phyloP scores from a whole-genome alignment of 805 yeast species.

The Metschnikowia hibisci region DNA sequence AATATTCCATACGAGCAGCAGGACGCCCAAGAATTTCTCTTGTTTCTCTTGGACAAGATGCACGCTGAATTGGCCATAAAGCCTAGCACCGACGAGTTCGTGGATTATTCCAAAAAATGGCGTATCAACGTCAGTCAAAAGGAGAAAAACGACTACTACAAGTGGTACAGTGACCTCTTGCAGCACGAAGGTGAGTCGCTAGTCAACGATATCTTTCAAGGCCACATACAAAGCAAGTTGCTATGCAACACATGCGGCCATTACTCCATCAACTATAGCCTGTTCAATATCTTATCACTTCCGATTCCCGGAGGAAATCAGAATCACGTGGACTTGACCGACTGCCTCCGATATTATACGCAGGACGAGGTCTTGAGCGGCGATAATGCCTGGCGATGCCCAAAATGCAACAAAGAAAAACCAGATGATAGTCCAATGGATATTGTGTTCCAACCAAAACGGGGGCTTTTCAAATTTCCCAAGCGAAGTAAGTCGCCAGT shows the following conservation, averaged over 20 bases:
- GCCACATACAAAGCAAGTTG: conserved; percentile 64
- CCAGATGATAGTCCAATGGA: conserved; percentile 14
- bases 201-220: conserved; percentile 63
- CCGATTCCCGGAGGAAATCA: conserved; percentile 44
- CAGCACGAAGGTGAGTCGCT: conserved; percentile 63
- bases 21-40: conserved; percentile 73
- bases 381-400: conserved; percentile 84
- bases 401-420: conserved; percentile 49
- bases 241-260: conserved; percentile 63
- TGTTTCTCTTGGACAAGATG: conserved; percentile 60
- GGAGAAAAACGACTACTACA: conserved; percentile 49
- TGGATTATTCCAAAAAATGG: conserved; percentile 28
- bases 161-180: conserved; percentile 55
- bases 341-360: conserved; percentile 59
- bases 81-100: conserved; percentile 13
- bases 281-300: conserved; percentile 59
- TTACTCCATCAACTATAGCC: conserved; percentile 55
- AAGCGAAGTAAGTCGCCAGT: conserved; percentile 35
- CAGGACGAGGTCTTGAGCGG: conserved; percentile 63
- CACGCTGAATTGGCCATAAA: conserved; percentile 58
- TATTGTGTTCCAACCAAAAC: conserved; percentile 34
- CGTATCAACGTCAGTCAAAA: conserved; percentile 27
- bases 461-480: conserved; percentile 34
- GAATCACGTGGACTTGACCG: conserved; percentile 46
- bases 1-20: conserved; percentile 73